phyloP scores from a whole-genome alignment of 2,329 filamentous ascomycete species.

The Pezicula neosporulosa region DNA sequence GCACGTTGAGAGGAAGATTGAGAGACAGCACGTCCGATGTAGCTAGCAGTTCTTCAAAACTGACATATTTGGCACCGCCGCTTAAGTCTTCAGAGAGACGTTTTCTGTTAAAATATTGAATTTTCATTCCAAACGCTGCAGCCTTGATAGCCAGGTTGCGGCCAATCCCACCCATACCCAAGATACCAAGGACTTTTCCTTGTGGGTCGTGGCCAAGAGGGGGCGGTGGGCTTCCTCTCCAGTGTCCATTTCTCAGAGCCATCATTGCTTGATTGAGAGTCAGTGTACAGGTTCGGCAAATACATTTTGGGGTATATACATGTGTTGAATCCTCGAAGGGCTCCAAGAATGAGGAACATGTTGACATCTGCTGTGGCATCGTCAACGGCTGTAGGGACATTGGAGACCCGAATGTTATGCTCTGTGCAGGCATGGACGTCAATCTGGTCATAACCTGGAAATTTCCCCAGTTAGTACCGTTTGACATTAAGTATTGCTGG shows the following conservation, averaged over 20 bases:
- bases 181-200: constrained; percentile 74
- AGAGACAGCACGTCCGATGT: constrained; percentile 75
- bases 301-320: constrained; percentile 21
- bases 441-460: constrained; percentile 77
- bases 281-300: background rate
- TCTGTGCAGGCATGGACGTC: constrained; percentile 69
- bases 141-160: constrained; percentile 73
- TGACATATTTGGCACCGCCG: constrained; percentile 60
- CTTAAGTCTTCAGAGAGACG: constrained; percentile 52
- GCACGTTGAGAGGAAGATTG: constrained; percentile 70
- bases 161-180: constrained; percentile 86
- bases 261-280: constrained; percentile 46
- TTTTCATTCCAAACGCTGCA: constrained; percentile 70
- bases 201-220: constrained; percentile 72
- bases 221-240: constrained; percentile 56
- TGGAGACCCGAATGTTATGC: constrained; percentile 68
- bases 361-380: constrained; percentile 79
- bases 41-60: constrained; percentile 68
- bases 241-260: constrained; percentile 62
- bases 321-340: constrained; percentile 69
- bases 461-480: too few relatives aligned
- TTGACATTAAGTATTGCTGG: too few relatives aligned
- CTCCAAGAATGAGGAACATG: constrained; percentile 79
- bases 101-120: constrained; percentile 72
- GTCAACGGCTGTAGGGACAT: constrained; percentile 77